Conservation (phyloP, 106 monocot species). For the Iris macrosiphon region DNA sequence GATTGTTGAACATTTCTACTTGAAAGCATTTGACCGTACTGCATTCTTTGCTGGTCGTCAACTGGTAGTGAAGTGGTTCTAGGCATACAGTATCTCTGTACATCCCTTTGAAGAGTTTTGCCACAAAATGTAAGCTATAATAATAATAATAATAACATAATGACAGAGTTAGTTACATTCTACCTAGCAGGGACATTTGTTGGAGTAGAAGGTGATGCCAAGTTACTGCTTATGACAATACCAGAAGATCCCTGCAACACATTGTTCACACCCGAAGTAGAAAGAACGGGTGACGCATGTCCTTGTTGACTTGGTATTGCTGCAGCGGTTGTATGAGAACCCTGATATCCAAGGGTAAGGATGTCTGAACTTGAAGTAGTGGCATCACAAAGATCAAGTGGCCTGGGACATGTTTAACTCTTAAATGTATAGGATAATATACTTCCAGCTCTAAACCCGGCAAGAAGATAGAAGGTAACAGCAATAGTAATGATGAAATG, state of each 20-base stretch:
- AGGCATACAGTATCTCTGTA: conserved; percentile 46
- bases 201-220: conserved; percentile 42
- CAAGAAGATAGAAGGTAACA: no score
- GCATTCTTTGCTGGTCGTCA: conserved; percentile 70
- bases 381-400: conserved; percentile 83
- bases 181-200: conserved; percentile 58
- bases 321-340: conserved; percentile 42
- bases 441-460: no score
- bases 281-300: conserved; percentile 38
- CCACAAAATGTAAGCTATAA: not conserved
- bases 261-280: conserved; percentile 41
- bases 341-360: conserved; percentile 40
- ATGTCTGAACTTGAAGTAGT: conserved; percentile 39
- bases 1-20: conserved; percentile 65
- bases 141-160: not conserved
- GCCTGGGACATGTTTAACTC: conserved; percentile 50
- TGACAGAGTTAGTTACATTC: not conserved
- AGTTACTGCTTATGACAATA: conserved; percentile 40
- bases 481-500: no score
- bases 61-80: conserved; percentile 47
- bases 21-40: conserved; percentile 60
- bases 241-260: conserved; percentile 60
- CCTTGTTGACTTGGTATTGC: conserved; percentile 40
- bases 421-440: no score
- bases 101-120: conserved; percentile 42